A percentile compares a stretch with the other conserved stretches of the same genome.
Evolutionary conservation across 768 basidiomycete species (phyloP).

Genomic region (Tricholoma terreum): DNA sequence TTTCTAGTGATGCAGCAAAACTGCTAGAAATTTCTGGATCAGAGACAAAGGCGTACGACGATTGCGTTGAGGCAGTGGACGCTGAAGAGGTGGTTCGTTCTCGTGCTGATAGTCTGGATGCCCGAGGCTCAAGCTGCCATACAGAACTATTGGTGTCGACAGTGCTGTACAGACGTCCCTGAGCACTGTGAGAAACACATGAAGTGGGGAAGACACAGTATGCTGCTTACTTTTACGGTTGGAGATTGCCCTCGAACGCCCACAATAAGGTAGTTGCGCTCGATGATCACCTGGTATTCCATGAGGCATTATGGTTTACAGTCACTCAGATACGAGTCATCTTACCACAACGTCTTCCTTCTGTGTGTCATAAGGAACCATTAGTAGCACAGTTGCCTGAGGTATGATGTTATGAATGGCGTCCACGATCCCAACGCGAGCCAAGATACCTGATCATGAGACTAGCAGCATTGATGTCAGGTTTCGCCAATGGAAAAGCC

Average conservation of each 20-base stretch:
- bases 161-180: slow-evolving; percentile 74
- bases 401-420: slow-evolving; percentile 9
- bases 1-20: slow-evolving; percentile 79
- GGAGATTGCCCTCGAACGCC: slow-evolving; percentile 69
- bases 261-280: slow-evolving; percentile 67
- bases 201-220: neutral
- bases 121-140: slow-evolving; percentile 79
- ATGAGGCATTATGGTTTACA: neutral
- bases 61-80: slow-evolving; percentile 74
- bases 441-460: slow-evolving; percentile 75
- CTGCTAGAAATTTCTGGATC: slow-evolving; percentile 83
- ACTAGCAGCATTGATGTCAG: slow-evolving; percentile 40
- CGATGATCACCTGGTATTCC: slow-evolving; percentile 60
- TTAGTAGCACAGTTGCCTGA: slow-evolving; percentile 73
- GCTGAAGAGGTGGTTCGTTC: slow-evolving; percentile 75
- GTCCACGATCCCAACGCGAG: slow-evolving; percentile 11
- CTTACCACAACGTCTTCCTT: slow-evolving; percentile 67
- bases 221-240: slow-evolving; percentile 60
- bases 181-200: neutral
- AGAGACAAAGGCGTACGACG: slow-evolving; percentile 80
- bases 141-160: slow-evolving; percentile 64
- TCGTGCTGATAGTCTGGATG: slow-evolving; percentile 49
- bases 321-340: neutral
- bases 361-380: slow-evolving; percentile 67
- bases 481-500: slow-evolving; percentile 12